Evolutionary conservation across 2,329 filamentous ascomycete species (phyloP).

Genomic region (Annulohypoxylon truncatum): DNA sequence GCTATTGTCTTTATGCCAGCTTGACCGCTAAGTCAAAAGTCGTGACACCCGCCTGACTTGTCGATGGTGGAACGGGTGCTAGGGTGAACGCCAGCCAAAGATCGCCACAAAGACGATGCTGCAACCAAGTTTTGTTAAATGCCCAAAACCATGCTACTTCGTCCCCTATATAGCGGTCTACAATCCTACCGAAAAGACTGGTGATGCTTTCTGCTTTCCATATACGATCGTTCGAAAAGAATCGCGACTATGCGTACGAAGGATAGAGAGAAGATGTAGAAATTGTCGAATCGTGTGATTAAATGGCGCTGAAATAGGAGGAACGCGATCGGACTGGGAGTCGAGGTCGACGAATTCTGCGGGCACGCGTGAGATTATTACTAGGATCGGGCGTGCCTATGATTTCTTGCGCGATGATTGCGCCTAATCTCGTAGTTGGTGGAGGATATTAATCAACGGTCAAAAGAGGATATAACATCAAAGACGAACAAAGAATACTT

Average conservation of each 20-base stretch:
- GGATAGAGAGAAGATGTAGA: neutral
- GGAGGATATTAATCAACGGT: neutral
- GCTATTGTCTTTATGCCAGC: conserved; percentile 21
- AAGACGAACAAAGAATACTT: neutral
- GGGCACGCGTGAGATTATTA: conserved; percentile 15
- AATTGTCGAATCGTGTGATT: neutral
- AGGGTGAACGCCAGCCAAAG: neutral
- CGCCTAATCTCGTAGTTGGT: neutral
- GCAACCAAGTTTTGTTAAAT: neutral
- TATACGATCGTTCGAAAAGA: neutral
- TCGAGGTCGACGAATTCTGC: conserved; percentile 6
- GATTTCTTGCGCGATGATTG: neutral
- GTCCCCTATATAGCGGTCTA: conserved; percentile 6
- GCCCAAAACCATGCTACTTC: conserved; percentile 11
- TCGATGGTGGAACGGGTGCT: neutral
- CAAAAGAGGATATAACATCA: neutral
- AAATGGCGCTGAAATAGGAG: conserved; percentile 1
- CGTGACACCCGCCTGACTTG: conserved; percentile 10
- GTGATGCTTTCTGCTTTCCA: neutral
- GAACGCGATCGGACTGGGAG: conserved; percentile 21
- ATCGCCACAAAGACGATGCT: conserved; percentile 4
- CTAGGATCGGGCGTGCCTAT: neutral
- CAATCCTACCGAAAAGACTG: conserved; percentile 1
- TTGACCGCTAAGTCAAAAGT: conserved; percentile 14
- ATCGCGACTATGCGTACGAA: conserved; percentile 1